These are phyloP conservation scores for Carex cristatella DNA, from an alignment of 176 grass and related monocot genomes.

Conservation along the genomic window DNA sequence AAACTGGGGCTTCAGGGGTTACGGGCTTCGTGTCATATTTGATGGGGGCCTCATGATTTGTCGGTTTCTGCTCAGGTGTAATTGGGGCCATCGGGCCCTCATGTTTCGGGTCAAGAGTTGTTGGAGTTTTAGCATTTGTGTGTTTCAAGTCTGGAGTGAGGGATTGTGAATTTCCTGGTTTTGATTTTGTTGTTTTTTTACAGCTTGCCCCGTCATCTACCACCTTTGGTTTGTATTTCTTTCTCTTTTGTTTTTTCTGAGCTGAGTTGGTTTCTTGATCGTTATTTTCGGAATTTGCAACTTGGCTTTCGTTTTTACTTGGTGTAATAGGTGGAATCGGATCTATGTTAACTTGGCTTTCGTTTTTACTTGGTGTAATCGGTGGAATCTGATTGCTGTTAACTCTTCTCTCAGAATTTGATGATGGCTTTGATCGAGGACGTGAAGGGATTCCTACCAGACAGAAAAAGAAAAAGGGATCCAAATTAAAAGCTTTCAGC, in stretches of 20 bases:
- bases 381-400: not conserved
- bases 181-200: not conserved
- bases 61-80: not conserved
- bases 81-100: not conserved
- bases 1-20: not conserved
- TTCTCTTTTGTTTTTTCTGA: not conserved
- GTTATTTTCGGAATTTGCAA: slow-evolving; percentile 8
- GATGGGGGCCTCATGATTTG: not conserved
- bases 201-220: not conserved
- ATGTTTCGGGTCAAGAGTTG: not conserved
- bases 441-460: not conserved
- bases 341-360: not conserved
- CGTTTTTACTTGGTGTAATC: slow-evolving; percentile 5
- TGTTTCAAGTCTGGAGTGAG: not conserved
- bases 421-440: not conserved
- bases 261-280: not conserved
- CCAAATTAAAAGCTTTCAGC: not conserved
- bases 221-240: slow-evolving; percentile 21
- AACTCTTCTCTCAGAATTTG: not conserved
- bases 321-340: not conserved
- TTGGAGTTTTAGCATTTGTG: not conserved
- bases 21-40: not conserved
- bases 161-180: not conserved
- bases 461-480: not conserved
- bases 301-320: not conserved